Percentiles rank a stretch among this genome's conserved stretches.
These are phyloP conservation scores for Saccharata proteae DNA, from an alignment of 2,329 filamentous ascomycete species.

Conservation along the genomic window DNA sequence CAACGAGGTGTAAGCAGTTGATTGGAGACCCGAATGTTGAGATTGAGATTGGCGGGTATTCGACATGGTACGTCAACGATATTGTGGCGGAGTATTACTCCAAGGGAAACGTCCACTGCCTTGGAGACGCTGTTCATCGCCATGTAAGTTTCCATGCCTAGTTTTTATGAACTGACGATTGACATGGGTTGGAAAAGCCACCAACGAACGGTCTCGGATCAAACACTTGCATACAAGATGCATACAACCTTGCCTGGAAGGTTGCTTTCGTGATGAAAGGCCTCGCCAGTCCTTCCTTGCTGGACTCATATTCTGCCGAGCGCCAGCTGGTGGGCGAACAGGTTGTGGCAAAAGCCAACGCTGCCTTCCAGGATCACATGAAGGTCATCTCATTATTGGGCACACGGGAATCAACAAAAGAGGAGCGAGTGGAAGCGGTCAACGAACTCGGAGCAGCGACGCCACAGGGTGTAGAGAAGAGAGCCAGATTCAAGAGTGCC, in stretches of 20 bases:
- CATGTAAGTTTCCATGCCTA: too few species aligned
- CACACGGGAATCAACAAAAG: slow-evolving; percentile 26
- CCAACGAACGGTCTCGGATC: slow-evolving; percentile 15
- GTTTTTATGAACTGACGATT: too few species aligned
- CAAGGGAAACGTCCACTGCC: slow-evolving; percentile 13
- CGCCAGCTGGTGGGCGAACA: slow-evolving; percentile 26
- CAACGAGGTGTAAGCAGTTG: slow-evolving; percentile 2
- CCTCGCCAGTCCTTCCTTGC: slow-evolving; percentile 15
- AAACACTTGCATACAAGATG: slow-evolving; percentile 24
- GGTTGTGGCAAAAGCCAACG: slow-evolving; percentile 45
- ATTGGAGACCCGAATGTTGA: slow-evolving; percentile 7
- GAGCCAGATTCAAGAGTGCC: slow-evolving; percentile 29
- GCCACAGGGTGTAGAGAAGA: slow-evolving; percentile 25
- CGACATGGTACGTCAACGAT: slow-evolving; percentile 11
- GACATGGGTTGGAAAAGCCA: too few species aligned
- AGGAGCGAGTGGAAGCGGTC: slow-evolving; percentile 28
- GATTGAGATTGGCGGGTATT: slow-evolving; percentile 2
- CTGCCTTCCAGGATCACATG: slow-evolving; percentile 41
- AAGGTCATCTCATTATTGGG: slow-evolving; percentile 37
- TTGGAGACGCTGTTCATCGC: slow-evolving; percentile 13
- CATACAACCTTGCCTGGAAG: slow-evolving; percentile 29
- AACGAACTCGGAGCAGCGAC: slow-evolving; percentile 30
- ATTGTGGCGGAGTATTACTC: slow-evolving; percentile 10
- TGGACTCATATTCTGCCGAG: slow-evolving; percentile 20
- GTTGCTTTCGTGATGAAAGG: slow-evolving; percentile 20